Evolutionary conservation across 306 rosid species (phyloP).

Genomic region (Casuarina equisetifolia): DNA sequence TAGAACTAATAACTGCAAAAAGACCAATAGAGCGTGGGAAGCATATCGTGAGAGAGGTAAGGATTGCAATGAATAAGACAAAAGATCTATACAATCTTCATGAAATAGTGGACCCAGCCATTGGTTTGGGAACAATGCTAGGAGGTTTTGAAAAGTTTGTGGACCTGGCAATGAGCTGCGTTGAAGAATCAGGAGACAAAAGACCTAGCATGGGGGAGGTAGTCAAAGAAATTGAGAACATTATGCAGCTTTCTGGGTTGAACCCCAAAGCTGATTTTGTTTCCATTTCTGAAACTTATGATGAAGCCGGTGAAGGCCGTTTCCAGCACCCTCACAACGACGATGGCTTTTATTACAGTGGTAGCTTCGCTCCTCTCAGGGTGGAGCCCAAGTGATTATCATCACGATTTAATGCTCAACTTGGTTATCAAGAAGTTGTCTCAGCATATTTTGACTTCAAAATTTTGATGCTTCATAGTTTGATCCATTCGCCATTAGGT

Average conservation of each 20-base stretch:
- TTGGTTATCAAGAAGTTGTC: not conserved
- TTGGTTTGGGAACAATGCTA: constrained; percentile 15
- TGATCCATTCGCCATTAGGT: no score
- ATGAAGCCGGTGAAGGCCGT: not conserved
- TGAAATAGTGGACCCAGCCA: constrained; percentile 28
- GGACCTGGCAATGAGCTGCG: constrained; percentile 42
- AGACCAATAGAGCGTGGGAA: constrained; percentile 39
- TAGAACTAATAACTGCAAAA: constrained; percentile 44
- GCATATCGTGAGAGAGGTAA: constrained; percentile 36
- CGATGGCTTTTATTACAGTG: constrained; percentile 9
- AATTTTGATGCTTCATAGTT: no score
- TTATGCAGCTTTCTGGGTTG: constrained; percentile 32
- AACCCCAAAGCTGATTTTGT: constrained; percentile 21
- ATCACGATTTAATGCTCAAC: not conserved
- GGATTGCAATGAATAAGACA: constrained; percentile 21
- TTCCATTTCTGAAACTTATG: constrained; percentile 26
- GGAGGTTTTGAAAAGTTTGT: constrained; percentile 33
- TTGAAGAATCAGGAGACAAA: constrained; percentile 24
- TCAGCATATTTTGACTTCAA: not conserved
- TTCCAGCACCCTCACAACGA: constrained; percentile 1
- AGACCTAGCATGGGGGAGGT: constrained; percentile 48
- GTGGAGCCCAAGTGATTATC: constrained; percentile 6
- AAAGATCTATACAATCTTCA: constrained; percentile 33
- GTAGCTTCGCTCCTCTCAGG: constrained; percentile 2
- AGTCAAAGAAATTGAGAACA: constrained; percentile 44